Percentiles rank a stretch among this genome's conserved stretches.
phyloP scores from a whole-genome alignment of 2,329 filamentous ascomycete species.

The Furcasterigmium furcatum region DNA sequence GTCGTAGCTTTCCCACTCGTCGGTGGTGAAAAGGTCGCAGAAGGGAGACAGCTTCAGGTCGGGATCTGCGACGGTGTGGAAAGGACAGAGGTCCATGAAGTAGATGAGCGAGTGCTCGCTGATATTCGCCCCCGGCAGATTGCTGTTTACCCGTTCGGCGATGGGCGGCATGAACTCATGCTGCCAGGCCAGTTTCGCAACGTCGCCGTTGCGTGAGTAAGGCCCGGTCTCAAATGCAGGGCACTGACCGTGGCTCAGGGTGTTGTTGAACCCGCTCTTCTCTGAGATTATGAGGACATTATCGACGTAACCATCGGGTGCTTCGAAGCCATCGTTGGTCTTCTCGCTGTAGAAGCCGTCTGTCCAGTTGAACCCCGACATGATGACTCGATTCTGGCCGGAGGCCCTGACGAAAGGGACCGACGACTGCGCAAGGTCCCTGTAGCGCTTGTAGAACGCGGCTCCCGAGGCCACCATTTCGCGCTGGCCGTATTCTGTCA shows the following conservation, averaged over 20 bases:
- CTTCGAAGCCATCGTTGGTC: slow-evolving; percentile 29
- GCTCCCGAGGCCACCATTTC: slow-evolving; percentile 73
- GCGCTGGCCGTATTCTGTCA: slow-evolving; percentile 63
- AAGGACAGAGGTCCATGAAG: slow-evolving; percentile 88
- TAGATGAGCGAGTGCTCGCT: slow-evolving; percentile 59
- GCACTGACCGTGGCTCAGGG: slow-evolving; percentile 73
- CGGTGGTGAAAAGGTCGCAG: slow-evolving; percentile 68
- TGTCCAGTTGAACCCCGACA: slow-evolving; percentile 73
- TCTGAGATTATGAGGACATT: slow-evolving; percentile 70
- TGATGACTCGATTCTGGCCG: slow-evolving; percentile 66
- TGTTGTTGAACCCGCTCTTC: slow-evolving; percentile 68
- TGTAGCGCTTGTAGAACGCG: slow-evolving; percentile 74
- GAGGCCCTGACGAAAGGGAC: slow-evolving; percentile 72
- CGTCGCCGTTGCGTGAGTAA: slow-evolving; percentile 40
- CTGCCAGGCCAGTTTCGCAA: slow-evolving; percentile 55
- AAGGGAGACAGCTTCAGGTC: slow-evolving; percentile 62
- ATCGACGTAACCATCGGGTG: slow-evolving; percentile 42
- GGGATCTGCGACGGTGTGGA: slow-evolving; percentile 68
- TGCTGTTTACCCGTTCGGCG: slow-evolving; percentile 63
- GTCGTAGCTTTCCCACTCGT: slow-evolving; percentile 77
- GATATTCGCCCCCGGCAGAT: slow-evolving; percentile 66
- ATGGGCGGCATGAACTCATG: slow-evolving; percentile 65
- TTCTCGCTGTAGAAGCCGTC: slow-evolving; percentile 62
- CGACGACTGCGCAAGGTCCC: slow-evolving; percentile 50
- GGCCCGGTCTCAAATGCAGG: slow-evolving; percentile 63